A percentile compares a stretch with the other conserved stretches of the same genome.
Evolutionary conservation across 2,329 filamentous ascomycete genomes (phyloP).

Genomic region (Sphaceloma murrayae): DNA sequence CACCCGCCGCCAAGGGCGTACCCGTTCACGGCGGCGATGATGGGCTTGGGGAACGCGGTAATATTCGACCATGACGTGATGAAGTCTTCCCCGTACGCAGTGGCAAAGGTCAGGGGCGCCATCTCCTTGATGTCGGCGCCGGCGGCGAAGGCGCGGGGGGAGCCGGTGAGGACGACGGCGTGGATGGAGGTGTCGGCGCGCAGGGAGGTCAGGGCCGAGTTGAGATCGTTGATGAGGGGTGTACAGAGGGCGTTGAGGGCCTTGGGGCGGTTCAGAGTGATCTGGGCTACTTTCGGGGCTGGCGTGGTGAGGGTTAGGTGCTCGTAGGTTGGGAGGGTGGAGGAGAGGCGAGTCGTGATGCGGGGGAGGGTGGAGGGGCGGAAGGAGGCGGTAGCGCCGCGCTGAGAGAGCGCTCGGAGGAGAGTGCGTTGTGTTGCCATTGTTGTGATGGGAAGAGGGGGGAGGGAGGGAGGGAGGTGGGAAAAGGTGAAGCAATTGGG

Average conservation of each 20-base stretch:
- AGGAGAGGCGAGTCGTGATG: neutral
- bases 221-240: constrained; percentile 82
- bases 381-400: constrained; percentile 5
- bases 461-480: neutral
- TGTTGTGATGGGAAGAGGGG: neutral
- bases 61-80: constrained; percentile 91
- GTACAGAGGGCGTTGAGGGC: constrained; percentile 89
- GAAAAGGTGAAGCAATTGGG: neutral
- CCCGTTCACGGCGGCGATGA: constrained; percentile 88
- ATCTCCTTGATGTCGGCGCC: constrained; percentile 99
- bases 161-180: constrained; percentile 79
- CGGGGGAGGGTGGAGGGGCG: constrained; percentile 14
- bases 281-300: constrained; percentile 20
- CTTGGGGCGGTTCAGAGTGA: constrained; percentile 78
- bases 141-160: constrained; percentile 81
- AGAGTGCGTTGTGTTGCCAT: constrained; percentile 7
- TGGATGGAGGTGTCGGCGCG: constrained; percentile 60
- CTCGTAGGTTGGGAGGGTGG: constrained; percentile 17
- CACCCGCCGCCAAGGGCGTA: constrained; percentile 93
- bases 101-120: constrained; percentile 79
- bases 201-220: constrained; percentile 62
- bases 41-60: constrained; percentile 78
- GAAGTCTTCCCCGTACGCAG: constrained; percentile 82
- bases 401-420: neutral
- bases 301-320: constrained; percentile 32